Evolutionary conservation across 305 asterid species (phyloP).

Genomic region (Solanum hybrid): DNA sequence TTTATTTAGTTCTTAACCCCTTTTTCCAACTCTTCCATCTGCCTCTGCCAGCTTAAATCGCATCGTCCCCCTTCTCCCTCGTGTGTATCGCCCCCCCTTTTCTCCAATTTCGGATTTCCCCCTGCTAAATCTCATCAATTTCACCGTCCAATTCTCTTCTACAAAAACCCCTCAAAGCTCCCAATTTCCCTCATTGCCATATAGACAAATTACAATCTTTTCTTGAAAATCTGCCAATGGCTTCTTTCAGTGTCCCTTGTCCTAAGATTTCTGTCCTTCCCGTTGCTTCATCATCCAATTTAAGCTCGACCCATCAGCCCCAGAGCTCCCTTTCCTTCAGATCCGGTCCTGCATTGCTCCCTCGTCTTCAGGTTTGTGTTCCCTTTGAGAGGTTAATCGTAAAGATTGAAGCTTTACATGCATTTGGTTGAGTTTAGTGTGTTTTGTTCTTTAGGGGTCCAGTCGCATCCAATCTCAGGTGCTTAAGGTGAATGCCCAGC

Average conservation of each 20-base stretch:
- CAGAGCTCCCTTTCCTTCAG: conserved; percentile 8
- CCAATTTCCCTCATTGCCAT: background rate
- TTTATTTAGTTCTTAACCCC: background rate
- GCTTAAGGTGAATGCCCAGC: conserved; percentile 6
- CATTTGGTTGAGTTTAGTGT: background rate
- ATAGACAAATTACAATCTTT: background rate
- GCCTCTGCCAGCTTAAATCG: background rate
- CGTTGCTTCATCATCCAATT: background rate
- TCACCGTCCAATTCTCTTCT: conserved; percentile 6
- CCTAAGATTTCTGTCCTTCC: background rate
- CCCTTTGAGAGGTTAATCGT: background rate
- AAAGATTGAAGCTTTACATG: background rate
- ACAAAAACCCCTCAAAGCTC: background rate
- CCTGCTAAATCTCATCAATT: background rate
- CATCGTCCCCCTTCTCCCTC: conserved; percentile 1
- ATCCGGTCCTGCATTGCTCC: conserved; percentile 13
- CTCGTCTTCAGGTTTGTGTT: conserved; percentile 8
- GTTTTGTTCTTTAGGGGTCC: background rate
- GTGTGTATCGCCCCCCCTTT: conserved; percentile 6
- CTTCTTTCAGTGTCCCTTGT: conserved; percentile 11
- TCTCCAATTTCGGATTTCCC: background rate
- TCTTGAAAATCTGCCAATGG: background rate
- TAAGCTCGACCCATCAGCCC: background rate
- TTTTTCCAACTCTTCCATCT: background rate
- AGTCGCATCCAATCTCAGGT: conserved; percentile 1